Percentiles rank a stretch among this genome's conserved stretches.
Evolutionary conservation across 108 stramenopile genomes (phyloP).

Genomic region (Aurantiochytrium sp.): DNA sequence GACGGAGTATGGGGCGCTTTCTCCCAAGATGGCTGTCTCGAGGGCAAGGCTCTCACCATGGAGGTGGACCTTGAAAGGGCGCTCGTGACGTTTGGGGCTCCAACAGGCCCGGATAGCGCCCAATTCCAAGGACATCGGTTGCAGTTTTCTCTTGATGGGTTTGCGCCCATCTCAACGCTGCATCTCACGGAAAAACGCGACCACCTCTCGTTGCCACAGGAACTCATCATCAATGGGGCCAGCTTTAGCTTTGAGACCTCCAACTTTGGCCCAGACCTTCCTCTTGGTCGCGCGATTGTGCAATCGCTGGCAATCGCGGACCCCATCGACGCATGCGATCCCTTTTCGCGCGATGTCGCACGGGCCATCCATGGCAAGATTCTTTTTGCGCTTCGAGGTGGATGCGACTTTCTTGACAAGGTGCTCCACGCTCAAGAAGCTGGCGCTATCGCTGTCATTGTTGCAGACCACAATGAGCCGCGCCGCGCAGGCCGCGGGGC

Average conservation of each 20-base stretch:
- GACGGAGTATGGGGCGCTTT: neutral
- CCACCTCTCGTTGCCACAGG: neutral
- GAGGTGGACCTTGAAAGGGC: neutral
- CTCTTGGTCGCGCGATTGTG: neutral
- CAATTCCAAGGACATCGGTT: neutral
- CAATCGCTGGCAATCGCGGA: neutral
- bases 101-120: neutral
- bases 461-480: neutral
- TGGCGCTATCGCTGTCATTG: neutral
- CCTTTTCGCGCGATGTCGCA: neutral
- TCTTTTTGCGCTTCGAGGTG: neutral
- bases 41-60: neutral
- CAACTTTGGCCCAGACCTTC: neutral
- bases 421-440: neutral
- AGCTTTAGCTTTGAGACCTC: neutral
- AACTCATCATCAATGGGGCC: neutral
- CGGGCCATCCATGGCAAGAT: neutral
- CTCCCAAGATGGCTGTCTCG: neutral
- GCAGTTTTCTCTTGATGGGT: neutral
- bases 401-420: constrained; percentile 6
- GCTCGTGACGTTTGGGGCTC: neutral
- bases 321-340: neutral
- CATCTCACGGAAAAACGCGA: neutral
- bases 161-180: neutral
- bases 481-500: neutral